phyloP scores from a whole-genome alignment of 2,329 filamentous ascomycete genomes.

The Aspergillus oerlinghausenensis region DNA sequence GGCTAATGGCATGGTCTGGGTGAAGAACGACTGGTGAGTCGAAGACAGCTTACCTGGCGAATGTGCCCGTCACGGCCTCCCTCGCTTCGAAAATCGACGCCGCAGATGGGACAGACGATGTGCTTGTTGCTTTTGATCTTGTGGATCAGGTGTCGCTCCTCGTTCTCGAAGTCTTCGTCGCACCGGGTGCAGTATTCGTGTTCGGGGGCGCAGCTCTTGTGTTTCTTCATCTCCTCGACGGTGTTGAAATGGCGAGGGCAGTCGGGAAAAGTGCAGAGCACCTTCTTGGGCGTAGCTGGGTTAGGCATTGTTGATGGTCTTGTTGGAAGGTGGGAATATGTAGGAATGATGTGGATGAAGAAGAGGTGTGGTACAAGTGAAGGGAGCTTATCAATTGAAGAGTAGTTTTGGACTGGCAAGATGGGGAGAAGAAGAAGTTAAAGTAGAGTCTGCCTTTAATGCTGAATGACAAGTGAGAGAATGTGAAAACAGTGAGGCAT shows the following conservation, averaged over 20 bases:
- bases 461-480: neutral
- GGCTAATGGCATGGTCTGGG: neutral
- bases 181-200: conserved; percentile 42
- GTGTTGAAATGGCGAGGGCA: conserved; percentile 47
- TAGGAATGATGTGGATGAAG: neutral
- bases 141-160: conserved; percentile 45
- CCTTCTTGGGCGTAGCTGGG: conserved; percentile 15
- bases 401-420: neutral
- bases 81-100: conserved; percentile 51
- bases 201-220: conserved; percentile 44
- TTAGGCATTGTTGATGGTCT: conserved; percentile 6
- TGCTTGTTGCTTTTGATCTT: conserved; percentile 45
- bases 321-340: no score
- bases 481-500: neutral
- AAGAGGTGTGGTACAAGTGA: neutral
- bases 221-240: conserved; percentile 44
- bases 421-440: neutral
- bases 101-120: conserved; percentile 54
- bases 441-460: neutral
- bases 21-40: neutral
- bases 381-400: neutral
- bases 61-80: conserved; percentile 51
- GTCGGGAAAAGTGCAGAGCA: conserved; percentile 43
- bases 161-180: conserved; percentile 44
- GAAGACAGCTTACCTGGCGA: conserved; percentile 38